phyloP scores from a whole-genome alignment of 2,329 filamentous ascomycete genomes.

The Hypoxylon sp. region DNA sequence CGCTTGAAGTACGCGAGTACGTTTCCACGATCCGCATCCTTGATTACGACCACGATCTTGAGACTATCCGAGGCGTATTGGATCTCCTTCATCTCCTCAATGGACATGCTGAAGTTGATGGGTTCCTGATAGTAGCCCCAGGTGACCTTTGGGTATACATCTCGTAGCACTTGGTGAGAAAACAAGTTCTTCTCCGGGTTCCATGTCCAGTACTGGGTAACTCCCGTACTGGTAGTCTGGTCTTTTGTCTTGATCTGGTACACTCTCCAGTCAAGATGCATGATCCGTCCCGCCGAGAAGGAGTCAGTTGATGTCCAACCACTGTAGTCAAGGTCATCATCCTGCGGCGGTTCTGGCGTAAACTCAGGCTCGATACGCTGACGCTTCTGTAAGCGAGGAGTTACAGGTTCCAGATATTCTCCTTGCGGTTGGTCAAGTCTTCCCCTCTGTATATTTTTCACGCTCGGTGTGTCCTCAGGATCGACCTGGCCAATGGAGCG shows the following conservation, averaged over 20 bases:
- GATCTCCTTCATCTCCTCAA: constrained; percentile 64
- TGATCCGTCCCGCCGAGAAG: constrained; percentile 62
- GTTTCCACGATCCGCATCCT: constrained; percentile 60
- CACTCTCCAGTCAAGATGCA: constrained; percentile 66
- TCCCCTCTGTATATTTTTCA: constrained; percentile 37
- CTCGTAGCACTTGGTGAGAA: constrained; percentile 69
- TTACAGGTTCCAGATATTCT: constrained; percentile 52
- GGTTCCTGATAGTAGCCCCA: constrained; percentile 68
- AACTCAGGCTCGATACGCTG: constrained; percentile 48
- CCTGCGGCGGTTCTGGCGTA: constrained; percentile 40
- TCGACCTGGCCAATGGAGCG: constrained; percentile 54
- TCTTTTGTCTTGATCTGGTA: constrained; percentile 66
- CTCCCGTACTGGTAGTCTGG: constrained; percentile 62
- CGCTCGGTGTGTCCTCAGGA: constrained; percentile 44
- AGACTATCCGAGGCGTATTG: constrained; percentile 60
- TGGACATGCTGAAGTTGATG: constrained; percentile 65
- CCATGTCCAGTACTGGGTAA: constrained; percentile 72
- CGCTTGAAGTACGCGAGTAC: constrained; percentile 68
- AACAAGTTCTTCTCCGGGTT: constrained; percentile 59
- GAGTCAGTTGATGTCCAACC: constrained; percentile 70
- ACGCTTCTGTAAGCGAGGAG: constrained; percentile 53
- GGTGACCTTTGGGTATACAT: constrained; percentile 58
- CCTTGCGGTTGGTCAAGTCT: constrained; percentile 28
- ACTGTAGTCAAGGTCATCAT: constrained; percentile 61
- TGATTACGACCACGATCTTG: constrained; percentile 61